A percentile compares a stretch with the other conserved stretches of the same genome.
Conservation (phyloP, 2,329 filamentous ascomycete genomes). For the Rhexocercosporidium sp. region DNA sequence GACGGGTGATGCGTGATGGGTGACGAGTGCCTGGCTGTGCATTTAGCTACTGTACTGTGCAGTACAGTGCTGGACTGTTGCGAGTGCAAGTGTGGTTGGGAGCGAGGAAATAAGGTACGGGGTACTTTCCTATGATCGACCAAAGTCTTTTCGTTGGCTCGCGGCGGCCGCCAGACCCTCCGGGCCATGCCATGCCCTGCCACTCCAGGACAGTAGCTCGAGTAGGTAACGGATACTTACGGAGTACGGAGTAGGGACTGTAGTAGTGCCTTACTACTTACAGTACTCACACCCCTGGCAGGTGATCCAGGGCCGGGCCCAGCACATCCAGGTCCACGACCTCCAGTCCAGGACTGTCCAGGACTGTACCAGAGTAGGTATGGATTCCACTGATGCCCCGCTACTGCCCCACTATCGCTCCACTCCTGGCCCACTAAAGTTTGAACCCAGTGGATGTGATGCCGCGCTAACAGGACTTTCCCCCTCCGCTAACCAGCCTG, state of each 20-base stretch:
- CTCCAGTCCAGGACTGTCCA: too few relatives aligned
- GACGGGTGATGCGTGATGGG: too few relatives aligned
- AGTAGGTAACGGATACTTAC: too few relatives aligned
- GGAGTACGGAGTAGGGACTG: too few relatives aligned
- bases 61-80: too few relatives aligned
- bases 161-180: neutral
- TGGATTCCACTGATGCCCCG: too few relatives aligned
- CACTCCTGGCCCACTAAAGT: neutral
- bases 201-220: neutral
- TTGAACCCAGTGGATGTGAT: slow-evolving; percentile 1
- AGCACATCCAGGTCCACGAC: neutral
- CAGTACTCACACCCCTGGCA: neutral
- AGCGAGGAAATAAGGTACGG: neutral
- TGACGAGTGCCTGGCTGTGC: neutral
- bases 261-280: too few relatives aligned
- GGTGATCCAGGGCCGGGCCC: neutral
- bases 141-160: neutral
- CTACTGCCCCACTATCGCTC: too few relatives aligned
- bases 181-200: neutral
- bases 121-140: slow-evolving; percentile 7
- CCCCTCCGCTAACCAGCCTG: slow-evolving; percentile 5
- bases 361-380: too few relatives aligned
- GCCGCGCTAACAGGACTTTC: neutral
- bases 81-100: neutral
- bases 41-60: neutral